Conservation (phyloP, 148 eudicot genomes). For the Gaultheria prostrata region DNA sequence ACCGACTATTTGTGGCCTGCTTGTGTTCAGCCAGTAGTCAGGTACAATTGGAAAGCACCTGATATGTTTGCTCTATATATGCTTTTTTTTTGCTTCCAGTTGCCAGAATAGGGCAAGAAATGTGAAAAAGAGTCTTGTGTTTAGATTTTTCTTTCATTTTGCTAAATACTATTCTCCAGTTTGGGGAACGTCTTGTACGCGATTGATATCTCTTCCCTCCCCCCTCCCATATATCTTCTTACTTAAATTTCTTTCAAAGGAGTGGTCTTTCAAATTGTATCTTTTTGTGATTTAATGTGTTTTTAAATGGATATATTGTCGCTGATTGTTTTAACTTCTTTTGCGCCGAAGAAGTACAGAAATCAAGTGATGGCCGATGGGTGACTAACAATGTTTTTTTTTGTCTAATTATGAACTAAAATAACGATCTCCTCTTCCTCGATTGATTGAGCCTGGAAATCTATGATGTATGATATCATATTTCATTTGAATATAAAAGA, state of each 20-base stretch:
- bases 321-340: background rate
- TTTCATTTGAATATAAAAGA: too few relatives aligned
- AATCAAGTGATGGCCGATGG: background rate
- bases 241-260: background rate
- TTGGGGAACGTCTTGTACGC: constrained; percentile 31
- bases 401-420: too few relatives aligned
- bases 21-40: background rate
- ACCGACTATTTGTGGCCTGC: background rate
- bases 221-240: background rate
- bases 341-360: background rate
- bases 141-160: constrained; percentile 5
- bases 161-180: constrained; percentile 10
- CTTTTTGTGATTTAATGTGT: background rate
- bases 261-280: background rate
- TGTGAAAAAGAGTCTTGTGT: constrained; percentile 21
- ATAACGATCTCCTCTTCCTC: too few relatives aligned
- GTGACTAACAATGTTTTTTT: too few relatives aligned
- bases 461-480: too few relatives aligned
- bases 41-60: constrained; percentile 22
- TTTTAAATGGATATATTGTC: background rate
- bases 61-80: constrained; percentile 25
- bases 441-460: too few relatives aligned
- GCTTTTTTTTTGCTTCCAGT: constrained; percentile 23
- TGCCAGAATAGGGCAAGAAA: constrained; percentile 7
- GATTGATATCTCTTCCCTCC: constrained; percentile 11